Evolutionary conservation across 371 early-diverging fungal genomes (phyloP).

Genomic region (Mortierella sp.): DNA sequence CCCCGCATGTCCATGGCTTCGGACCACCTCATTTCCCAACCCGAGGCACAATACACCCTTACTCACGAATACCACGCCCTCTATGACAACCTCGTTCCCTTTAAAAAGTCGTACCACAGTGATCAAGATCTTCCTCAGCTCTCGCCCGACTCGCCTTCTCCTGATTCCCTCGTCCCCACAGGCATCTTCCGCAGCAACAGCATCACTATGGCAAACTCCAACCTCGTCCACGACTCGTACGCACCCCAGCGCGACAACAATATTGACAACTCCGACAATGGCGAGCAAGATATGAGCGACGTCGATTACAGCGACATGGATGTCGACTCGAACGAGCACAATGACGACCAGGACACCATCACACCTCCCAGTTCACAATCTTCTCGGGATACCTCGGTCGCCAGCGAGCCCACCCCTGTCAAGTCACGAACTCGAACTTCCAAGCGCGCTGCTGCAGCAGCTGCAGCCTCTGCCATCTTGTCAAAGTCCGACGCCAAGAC

Average conservation of each 20-base stretch:
- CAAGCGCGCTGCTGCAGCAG: slow-evolving; percentile 16
- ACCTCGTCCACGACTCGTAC: slow-evolving; percentile 54
- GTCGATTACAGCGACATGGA: slow-evolving; percentile 34
- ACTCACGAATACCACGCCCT: slow-evolving; percentile 33
- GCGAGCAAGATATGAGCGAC: slow-evolving; percentile 36
- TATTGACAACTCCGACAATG: not conserved
- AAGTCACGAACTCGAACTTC: slow-evolving; percentile 23
- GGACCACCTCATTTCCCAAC: slow-evolving; percentile 16
- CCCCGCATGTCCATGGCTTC: slow-evolving; percentile 26
- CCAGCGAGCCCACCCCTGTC: not conserved
- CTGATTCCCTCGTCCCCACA: slow-evolving; percentile 30
- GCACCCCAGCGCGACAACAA: slow-evolving; percentile 21
- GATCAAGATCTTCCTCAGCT: slow-evolving; percentile 36
- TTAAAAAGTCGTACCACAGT: slow-evolving; percentile 36
- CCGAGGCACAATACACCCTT: slow-evolving; percentile 4
- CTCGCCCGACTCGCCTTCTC: slow-evolving; percentile 31
- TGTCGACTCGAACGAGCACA: slow-evolving; percentile 27
- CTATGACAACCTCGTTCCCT: slow-evolving; percentile 27
- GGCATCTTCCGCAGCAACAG: slow-evolving; percentile 19
- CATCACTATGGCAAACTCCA: slow-evolving; percentile 7
- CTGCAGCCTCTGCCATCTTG: not conserved
- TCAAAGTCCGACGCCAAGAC: slow-evolving; percentile 3
- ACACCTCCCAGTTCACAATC: not conserved
- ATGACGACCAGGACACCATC: slow-evolving; percentile 20
- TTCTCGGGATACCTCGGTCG: slow-evolving; percentile 22